Evolutionary conservation across 2,329 filamentous ascomycete genomes (phyloP), one percentile per base, ranked within the genome.

Genomic region (Xylariaceae sp.): DNA sequence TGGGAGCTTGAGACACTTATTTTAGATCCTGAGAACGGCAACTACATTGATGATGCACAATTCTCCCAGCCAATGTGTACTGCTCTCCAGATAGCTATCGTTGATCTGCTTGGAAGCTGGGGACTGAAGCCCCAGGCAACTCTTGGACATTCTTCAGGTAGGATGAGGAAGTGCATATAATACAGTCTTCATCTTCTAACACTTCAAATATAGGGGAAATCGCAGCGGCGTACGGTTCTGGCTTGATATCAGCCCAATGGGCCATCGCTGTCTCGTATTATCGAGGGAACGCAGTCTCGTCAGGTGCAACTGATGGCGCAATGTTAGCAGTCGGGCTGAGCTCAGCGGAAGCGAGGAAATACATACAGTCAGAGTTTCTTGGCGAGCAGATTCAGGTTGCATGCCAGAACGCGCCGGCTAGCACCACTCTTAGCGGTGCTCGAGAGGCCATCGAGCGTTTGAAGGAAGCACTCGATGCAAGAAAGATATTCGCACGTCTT

Each of bases 81-180:
- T 13, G 70, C 65, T 9, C 44, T 74, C 2, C 71, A 72, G 31
- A 34, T 61, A 5, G 59, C 60, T 49, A 55, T 78, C 2, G 71
- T 69, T 2, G 61, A 75, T 6, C 57, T 73, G 0, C 60, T 74
- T 3, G 53, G 63, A 1, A 64, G 56, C 1, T 68, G 63, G 56
- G 60, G 53, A 0, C 55, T 75, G 6, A 42, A 45, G 0, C 68
- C 71, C 0, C 16, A 56, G 1, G 65, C 64, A 1, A 68, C 74
- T 5, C 55, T 69, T 1, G 71, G 73, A 1, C 72, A 75, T 43
- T 73, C 71, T 1, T 67, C 62, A 5, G 72, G 73, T 2, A 71
- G 74, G 48, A 73, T 10, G 10, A 10, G 14, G 10, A 36, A 36
- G 33, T 14, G n/a, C n/a, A n/a, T 14, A 36, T 36, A 36, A 36